Base-by-base conservation (phyloP, 371 early-diverging fungal species). In the Mortierella sp. region DNA sequence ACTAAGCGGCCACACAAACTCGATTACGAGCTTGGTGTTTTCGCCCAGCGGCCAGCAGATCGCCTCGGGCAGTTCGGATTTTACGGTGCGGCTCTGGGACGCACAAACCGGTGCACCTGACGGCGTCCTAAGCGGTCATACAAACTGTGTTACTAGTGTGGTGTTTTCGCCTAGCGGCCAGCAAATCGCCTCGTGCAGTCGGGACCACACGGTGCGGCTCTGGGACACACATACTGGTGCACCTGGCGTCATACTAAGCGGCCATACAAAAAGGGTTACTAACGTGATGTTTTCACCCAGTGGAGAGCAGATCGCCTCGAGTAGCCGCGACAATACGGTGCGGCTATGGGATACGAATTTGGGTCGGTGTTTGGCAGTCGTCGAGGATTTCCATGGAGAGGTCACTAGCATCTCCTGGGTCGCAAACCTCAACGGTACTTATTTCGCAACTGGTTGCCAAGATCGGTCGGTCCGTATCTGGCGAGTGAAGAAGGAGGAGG, bases 321-420 rank as follows among this genome's bases (percentile, higher is more conserved):
- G 50, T 11, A 50, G 50, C 26, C 2, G n/a, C 9, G 53, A 41
- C 41, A 53, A 39, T 3, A 39, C 19, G 8, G 39, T 41, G 41
- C 37, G 41, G 15, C 4, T 53, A 21, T 39, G 53, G 41, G 41
- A 53, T 39, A 17, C 17, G 43, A 17, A 9, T 17, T 43, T 17
- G 43, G 43, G 43, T 5, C 43, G 17, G 19, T 90, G 89, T 56
- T 86, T 88, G 69, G 86, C 87, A 66, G 87, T 84, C 2, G 59
- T 60, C n/a, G 46, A 55, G 24, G 47, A 56, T 56, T 34, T 24
- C 12, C 6, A 60, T 17, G 27, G 27, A 28, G 26, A 15, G 1
- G 24, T 26, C 39, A 44, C 12, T 1, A 17, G 1, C 8, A 43
- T 43, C 11, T 6, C 6, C 12, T 43, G 43, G 43, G 5, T 9